Evolutionary conservation across 345 rosid species (phyloP), one percentile per base, ranked within the genome.

Genomic region (Populus alba): DNA sequence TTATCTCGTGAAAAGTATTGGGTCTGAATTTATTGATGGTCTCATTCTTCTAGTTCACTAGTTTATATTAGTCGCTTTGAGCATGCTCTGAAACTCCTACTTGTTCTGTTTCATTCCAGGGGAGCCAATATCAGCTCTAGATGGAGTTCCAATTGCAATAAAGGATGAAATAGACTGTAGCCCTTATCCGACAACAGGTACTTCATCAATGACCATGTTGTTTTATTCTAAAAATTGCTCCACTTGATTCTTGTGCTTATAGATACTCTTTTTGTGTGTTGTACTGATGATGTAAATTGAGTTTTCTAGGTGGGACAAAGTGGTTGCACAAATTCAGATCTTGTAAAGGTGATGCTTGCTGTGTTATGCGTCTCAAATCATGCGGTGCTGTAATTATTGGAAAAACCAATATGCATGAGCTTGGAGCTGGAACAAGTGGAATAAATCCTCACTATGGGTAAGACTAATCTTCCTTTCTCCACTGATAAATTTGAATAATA

Each of bases 361-460:
- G 94, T 25, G 89, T 90, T 15, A 71, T 7, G 82, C 88, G 90
- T 57, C 92, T 92, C 15, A 86, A 92, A 78, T 76, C 63, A 29
- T 90, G 97, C 13, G 97, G 97, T 3, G 94, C 94, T 23, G 67
- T 92, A 18, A 81, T 92, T 51, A 82, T 92, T 38, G 97, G 94
- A 4, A 92, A 92, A 80, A 92, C 94, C 39, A 92, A 92, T 53
- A 92, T 92, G 97, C 97, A 92, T 66, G 97, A 92, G 87, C 90
- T 92, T 16, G 97, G 97, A 6, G 94, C 92, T 29, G 94, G 97
- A 77, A 90, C 92, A 1, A 92, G 91, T 69, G 97, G 94, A 39
- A 92, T 90, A 33, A 92, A 92, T 85, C 97, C 97, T 69, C 97
- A 90, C 59, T 89, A 90, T 10, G 97, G 97, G 97, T 74, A 79